phyloP scores from a whole-genome alignment of 768 basidiomycete species.

The Lactarius quietus region DNA sequence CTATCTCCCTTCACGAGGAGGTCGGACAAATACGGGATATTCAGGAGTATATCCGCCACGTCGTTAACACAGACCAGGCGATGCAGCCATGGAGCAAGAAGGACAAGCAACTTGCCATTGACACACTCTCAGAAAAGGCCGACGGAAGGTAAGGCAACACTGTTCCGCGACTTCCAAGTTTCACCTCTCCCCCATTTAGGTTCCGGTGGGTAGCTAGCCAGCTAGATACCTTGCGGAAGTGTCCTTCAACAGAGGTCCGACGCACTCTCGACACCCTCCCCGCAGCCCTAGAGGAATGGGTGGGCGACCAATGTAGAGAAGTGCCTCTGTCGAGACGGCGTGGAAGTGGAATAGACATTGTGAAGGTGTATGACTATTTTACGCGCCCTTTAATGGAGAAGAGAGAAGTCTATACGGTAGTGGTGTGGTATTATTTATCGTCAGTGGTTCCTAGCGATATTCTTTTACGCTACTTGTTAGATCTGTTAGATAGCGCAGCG shows the following conservation, averaged over 20 bases:
- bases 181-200: background rate
- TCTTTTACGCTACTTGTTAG: background rate
- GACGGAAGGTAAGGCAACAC: slow-evolving; percentile 5
- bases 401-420: background rate
- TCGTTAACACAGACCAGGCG: slow-evolving; percentile 5
- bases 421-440: background rate
- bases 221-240: background rate
- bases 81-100: slow-evolving; percentile 5
- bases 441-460: background rate
- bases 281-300: background rate
- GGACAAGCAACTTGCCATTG: background rate
- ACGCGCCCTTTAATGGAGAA: background rate
- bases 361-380: background rate
- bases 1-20: slow-evolving; percentile 5
- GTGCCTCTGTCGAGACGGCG: background rate
- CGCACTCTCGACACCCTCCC: background rate
- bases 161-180: background rate
- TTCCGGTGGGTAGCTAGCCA: slow-evolving; percentile 13
- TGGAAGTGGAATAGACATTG: background rate
- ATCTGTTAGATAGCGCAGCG: slow-evolving; percentile 5
- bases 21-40: slow-evolving; percentile 9
- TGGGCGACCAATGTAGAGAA: background rate
- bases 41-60: background rate
- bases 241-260: background rate
- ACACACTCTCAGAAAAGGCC: slow-evolving; percentile 4